Evolutionary conservation across 148 eudicot genomes (phyloP), one percentile per base, ranked within the genome.

Genomic region (Fallopia convolvulus): DNA sequence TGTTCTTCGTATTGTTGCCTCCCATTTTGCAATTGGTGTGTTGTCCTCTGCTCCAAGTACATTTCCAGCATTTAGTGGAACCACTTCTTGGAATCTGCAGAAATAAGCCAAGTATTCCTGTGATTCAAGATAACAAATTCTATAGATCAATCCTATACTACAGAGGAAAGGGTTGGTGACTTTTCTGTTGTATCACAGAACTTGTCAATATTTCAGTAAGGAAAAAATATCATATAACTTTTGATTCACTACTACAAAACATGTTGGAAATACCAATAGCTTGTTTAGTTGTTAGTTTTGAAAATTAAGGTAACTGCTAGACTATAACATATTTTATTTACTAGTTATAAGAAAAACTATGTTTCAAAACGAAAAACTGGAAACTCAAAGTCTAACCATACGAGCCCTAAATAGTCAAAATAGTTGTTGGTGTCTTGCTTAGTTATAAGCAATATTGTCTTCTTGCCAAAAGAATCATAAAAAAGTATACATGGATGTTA

Each of bases 11-110:
- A 95, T 92, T 4, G 87, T 68, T 17, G 89, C 77, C 75, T 89
- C 99, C 99, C 99, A 95, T 72, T 87, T 90, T 61, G 80, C 85
- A 13, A 92, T 92, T 12, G 97, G 96, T 36, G 86, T 86, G 81
- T 83, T 85, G 74, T 83, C 91, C 74, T 92, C 97, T 23, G 97
- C 93, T 79, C 97, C 97, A 10, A 95, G 82, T 26, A 95, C 94
- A 70, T 92, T 95, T 20, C 91, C 96, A 44, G 97, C 96, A 81
- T 83, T 92, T 52, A 95, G 82, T 75, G 99, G 97, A 47, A 95
- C 97, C 52, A 95, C 95, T 79, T 95, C 99, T 80, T 95, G 99
- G 55, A 95, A 92, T 55, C 99, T 95, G 90, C 47, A 75, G 42
- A 66, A 66, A 66, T 5, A 66, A 52, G 58, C 58, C 58, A 52